A percentile compares a stretch with the other conserved stretches of the same genome.
These are phyloP conservation scores for Erodium moschatum DNA, from an alignment of 441 rosid species.

Conservation along the genomic window DNA sequence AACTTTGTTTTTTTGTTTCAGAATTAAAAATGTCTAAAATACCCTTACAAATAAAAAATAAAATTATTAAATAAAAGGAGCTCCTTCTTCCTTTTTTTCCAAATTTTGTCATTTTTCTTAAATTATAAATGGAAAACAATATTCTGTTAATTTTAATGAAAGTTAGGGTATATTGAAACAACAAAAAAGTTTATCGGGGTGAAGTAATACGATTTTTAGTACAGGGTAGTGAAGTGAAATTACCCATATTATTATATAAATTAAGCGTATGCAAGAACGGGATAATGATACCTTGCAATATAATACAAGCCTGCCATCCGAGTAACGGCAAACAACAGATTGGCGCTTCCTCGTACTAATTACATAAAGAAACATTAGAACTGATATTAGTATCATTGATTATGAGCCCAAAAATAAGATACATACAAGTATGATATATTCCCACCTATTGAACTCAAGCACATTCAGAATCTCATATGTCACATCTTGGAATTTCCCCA, in stretches of 20 bases:
- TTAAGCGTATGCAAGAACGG: constrained; percentile 14
- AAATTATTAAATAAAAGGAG: too few species aligned
- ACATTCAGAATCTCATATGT: constrained; percentile 91
- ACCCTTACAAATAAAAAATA: too few species aligned
- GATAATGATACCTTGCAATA: constrained; percentile 77
- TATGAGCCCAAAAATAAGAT: constrained; percentile 19
- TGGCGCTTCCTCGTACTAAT: constrained; percentile 96
- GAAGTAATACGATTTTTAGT: too few species aligned
- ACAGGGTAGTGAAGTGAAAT: too few species aligned
- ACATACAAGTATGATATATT: constrained; percentile 13
- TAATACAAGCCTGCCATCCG: constrained; percentile 85
- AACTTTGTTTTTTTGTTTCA: too few species aligned
- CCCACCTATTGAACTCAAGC: constrained; percentile 92
- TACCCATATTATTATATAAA: neutral
- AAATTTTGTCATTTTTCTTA: too few species aligned
- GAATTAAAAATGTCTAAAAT: too few species aligned
- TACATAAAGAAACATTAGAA: constrained; percentile 22
- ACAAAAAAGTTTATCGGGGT: too few species aligned
- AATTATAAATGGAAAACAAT: too few species aligned
- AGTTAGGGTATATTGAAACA: too few species aligned
- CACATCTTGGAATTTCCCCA: constrained; percentile 78
- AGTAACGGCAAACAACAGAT: constrained; percentile 91
- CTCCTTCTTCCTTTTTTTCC: too few species aligned
- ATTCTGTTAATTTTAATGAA: too few species aligned
- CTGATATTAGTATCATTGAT: constrained; percentile 23